These are phyloP conservation scores for Aureobasidium leucospermi DNA, from an alignment of 2,329 filamentous ascomycete genomes.

Conservation along the genomic window DNA sequence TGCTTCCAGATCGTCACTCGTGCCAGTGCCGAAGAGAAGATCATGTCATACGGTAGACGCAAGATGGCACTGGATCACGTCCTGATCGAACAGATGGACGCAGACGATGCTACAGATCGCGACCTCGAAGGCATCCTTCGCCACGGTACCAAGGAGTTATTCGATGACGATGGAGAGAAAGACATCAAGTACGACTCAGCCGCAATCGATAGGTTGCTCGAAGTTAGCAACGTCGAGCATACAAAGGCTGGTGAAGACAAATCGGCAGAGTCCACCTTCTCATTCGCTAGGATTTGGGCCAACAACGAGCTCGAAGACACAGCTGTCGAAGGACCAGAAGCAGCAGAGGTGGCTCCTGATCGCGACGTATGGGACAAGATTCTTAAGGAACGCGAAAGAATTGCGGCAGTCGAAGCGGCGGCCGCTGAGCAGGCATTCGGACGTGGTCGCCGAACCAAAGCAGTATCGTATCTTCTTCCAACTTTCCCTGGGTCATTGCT, in stretches of 20 bases:
- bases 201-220: slow-evolving; percentile 84
- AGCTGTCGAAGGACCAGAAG: slow-evolving; percentile 45
- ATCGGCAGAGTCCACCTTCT: slow-evolving; percentile 72
- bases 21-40: slow-evolving; percentile 84
- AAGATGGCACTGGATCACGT: slow-evolving; percentile 96
- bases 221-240: slow-evolving; percentile 73
- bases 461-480: slow-evolving; percentile 16
- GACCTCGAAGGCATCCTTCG: slow-evolving; percentile 84
- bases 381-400: slow-evolving; percentile 70
- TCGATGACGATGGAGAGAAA: slow-evolving; percentile 64
- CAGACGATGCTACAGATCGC: slow-evolving; percentile 67
- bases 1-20: slow-evolving; percentile 94
- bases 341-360: slow-evolving; percentile 47
- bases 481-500: slow-evolving; percentile 9
- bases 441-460: slow-evolving; percentile 65
- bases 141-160: slow-evolving; percentile 80
- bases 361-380: slow-evolving; percentile 85
- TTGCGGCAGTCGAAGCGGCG: slow-evolving; percentile 65
- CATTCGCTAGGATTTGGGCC: slow-evolving; percentile 85
- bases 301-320: slow-evolving; percentile 67
- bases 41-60: slow-evolving; percentile 88
- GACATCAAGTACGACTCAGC: slow-evolving; percentile 75
- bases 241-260: slow-evolving; percentile 57
- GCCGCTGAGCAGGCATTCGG: slow-evolving; percentile 68
- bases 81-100: slow-evolving; percentile 84